Evolutionary conservation across 495 filamentous ascomycete genomes (phyloP).

Genomic region (Lasiosphaeris hirsuta): DNA sequence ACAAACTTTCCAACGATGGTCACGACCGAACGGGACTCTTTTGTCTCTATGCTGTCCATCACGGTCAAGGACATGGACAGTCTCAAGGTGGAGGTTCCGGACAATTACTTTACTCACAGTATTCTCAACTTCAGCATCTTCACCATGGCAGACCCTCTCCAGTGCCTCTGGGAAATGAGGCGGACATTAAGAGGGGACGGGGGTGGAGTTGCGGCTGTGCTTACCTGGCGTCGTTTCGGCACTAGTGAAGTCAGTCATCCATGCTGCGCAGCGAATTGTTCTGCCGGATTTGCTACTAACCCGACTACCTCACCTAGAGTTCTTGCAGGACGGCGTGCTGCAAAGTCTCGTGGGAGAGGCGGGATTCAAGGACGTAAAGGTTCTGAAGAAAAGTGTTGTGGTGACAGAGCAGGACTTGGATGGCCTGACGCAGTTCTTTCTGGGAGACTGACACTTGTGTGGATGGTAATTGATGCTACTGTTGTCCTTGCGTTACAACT

Average conservation of each 20-base stretch:
- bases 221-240: slow-evolving; percentile 33
- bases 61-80: slow-evolving; percentile 20
- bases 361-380: neutral
- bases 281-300: slow-evolving; percentile 29
- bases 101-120: slow-evolving; percentile 37
- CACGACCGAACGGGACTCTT: slow-evolving; percentile 20
- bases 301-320: slow-evolving; percentile 21
- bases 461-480: too few species aligned
- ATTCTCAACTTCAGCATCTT: slow-evolving; percentile 40
- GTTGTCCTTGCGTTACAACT: too few species aligned
- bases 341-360: slow-evolving; percentile 24
- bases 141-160: slow-evolving; percentile 25
- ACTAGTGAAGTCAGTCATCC: slow-evolving; percentile 25
- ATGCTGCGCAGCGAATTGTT: slow-evolving; percentile 26
- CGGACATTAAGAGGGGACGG: slow-evolving; percentile 33
- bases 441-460: too few species aligned
- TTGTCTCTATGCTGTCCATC: slow-evolving; percentile 19
- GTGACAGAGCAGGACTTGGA: neutral
- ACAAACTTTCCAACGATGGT: slow-evolving; percentile 29
- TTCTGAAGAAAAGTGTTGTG: neutral
- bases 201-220: slow-evolving; percentile 31
- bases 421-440: neutral
- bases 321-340: slow-evolving; percentile 27
- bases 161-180: slow-evolving; percentile 27
- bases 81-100: slow-evolving; percentile 18